Base-by-base conservation (phyloP, 2,329 filamentous ascomycete species). In the Fusarium sororula region DNA sequence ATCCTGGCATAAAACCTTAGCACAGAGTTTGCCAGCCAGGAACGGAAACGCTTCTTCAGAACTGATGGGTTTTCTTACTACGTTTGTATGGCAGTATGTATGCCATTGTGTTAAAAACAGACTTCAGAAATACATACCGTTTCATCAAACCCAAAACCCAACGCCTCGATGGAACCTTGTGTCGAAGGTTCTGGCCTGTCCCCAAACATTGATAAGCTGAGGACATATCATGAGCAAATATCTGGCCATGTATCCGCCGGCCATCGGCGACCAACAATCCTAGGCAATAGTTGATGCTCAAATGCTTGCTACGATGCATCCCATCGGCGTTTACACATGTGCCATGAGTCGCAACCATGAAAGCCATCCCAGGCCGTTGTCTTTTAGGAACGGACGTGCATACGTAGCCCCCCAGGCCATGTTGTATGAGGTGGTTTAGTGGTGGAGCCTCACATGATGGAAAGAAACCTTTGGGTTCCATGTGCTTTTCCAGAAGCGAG, bases 401-500 rank as follows among this genome's bases (percentile, higher is more conserved):
- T 65, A 47, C 51, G 45, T 64, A 58, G 59, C 26, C 26, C 42
- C 44, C 44, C 39, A 48, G 48, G 38, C 51, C 41, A 32, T 68
- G 64, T 37, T 26, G 24, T 39, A 44, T 64, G 51, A 35, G 55
- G 68, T 72, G 67, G 59, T 67, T 68, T 57, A 57, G 64, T 66
- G 66, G 66, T 73, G 51, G 51, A 28, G 24, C 55, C 71, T 69
- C 72, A 63, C 71, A 72, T 66, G 71, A 72, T 74, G 48, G 66
- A 61, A 63, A 44, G 38, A 42, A 70, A 54, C 47, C 20, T 53
- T 67, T 71, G 59, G 59, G 26, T 74, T 74, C 68, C 63, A 69
- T 50, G 37, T 51, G 38, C 50, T 61, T 41, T 74, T 74, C 72
- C 71, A 72, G 71, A 74, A 74, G 55, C 70, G 39, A 67, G 35